A percentile compares a stretch with the other conserved stretches of the same genome.
Evolutionary conservation across 2,329 filamentous ascomycete genomes (phyloP).

Genomic region (Aciculosporium take): DNA sequence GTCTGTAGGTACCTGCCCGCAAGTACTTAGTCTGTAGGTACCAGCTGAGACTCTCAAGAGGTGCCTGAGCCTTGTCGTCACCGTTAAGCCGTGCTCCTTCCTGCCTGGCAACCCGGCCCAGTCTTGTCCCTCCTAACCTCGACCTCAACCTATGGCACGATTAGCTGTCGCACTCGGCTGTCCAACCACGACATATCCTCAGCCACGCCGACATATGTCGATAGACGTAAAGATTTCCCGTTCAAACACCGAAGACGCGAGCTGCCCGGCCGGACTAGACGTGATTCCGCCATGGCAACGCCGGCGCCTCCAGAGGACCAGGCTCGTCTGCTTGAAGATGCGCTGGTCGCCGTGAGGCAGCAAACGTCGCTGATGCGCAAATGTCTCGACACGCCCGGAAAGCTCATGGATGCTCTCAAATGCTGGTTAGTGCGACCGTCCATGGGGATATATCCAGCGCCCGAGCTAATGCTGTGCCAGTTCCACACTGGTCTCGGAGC

Average conservation of each 20-base stretch:
- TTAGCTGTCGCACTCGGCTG: background rate
- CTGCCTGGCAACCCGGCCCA: background rate
- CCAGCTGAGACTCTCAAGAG: too few relatives aligned
- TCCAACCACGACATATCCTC: background rate
- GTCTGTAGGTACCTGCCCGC: too few relatives aligned
- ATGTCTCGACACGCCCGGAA: constrained; percentile 90
- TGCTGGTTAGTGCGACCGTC: constrained; percentile 62
- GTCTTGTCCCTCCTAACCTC: background rate
- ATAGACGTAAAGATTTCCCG: constrained; percentile 13
- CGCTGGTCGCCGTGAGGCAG: constrained; percentile 87
- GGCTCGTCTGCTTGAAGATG: constrained; percentile 93
- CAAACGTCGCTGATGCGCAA: constrained; percentile 96
- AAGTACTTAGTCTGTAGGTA: too few relatives aligned
- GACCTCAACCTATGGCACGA: background rate
- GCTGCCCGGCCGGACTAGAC: constrained; percentile 17
- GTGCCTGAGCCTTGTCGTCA: too few relatives aligned
- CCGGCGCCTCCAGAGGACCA: constrained; percentile 61
- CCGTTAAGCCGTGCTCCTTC: too few relatives aligned
- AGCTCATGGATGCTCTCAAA: constrained; percentile 98
- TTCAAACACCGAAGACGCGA: constrained; percentile 10
- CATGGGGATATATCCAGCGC: background rate
- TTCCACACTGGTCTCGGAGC: constrained; percentile 94
- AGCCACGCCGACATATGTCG: constrained; percentile 8
- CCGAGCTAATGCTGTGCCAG: constrained; percentile 30
- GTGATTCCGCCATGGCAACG: constrained; percentile 27